Conservation (phyloP, 139 green algal species). For the Volvox africanus region DNA sequence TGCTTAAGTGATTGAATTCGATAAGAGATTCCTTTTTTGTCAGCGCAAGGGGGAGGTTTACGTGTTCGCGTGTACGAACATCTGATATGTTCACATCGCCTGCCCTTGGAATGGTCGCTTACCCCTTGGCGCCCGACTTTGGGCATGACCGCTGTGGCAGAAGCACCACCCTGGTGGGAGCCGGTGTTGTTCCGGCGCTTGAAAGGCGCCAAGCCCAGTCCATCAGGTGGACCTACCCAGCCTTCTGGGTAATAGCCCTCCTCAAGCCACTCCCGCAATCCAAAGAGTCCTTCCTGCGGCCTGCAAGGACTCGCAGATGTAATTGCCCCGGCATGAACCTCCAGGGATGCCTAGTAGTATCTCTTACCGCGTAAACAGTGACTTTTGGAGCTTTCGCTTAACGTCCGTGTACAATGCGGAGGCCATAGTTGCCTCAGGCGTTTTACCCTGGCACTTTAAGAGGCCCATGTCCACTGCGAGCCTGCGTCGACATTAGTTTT, state of each 20-base stretch:
- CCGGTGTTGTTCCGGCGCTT: slow-evolving; percentile 47
- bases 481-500: slow-evolving; percentile 5
- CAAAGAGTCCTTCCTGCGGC: slow-evolving; percentile 88
- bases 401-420: slow-evolving; percentile 90
- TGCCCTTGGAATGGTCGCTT: background rate
- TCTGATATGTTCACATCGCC: no score
- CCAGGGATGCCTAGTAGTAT: no score
- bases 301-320: slow-evolving; percentile 25
- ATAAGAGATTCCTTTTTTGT: no score
- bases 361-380: slow-evolving; percentile 62
- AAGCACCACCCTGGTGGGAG: background rate
- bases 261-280: slow-evolving; percentile 84
- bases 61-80: no score
- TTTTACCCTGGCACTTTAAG: slow-evolving; percentile 84
- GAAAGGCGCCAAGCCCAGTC: slow-evolving; percentile 59
- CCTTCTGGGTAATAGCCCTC: slow-evolving; percentile 74
- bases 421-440: slow-evolving; percentile 90
- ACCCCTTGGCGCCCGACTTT: slow-evolving; percentile 21
- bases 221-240: slow-evolving; percentile 57
- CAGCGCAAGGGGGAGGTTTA: no score
- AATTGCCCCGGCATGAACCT: no score
- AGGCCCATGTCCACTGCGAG: slow-evolving; percentile 74
- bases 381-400: slow-evolving; percentile 78
- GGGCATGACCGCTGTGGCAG: background rate
- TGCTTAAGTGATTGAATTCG: no score